A percentile compares a stretch with the other conserved stretches of the same genome.
Conservation (phyloP, 2,329 filamentous ascomycete species). For the Fusarium annulatum region DNA sequence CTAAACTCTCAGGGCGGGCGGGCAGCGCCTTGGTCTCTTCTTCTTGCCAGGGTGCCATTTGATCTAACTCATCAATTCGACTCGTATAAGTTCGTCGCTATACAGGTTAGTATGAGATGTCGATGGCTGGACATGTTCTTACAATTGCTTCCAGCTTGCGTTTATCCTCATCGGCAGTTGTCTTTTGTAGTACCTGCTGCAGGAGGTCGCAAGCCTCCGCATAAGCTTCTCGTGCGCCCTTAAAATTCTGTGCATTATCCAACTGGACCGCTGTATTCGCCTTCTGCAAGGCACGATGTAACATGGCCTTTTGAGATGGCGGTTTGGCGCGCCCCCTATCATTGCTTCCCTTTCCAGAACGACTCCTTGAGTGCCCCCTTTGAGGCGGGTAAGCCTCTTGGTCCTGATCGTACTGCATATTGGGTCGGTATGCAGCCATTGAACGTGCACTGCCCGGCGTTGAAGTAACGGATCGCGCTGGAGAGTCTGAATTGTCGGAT, state of each 20-base stretch:
- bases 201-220: slow-evolving; percentile 89
- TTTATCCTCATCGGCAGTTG: slow-evolving; percentile 85
- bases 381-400: slow-evolving; percentile 44
- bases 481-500: slow-evolving; percentile 22
- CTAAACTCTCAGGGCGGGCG: slow-evolving; percentile 69
- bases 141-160: slow-evolving; percentile 94
- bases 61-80: slow-evolving; percentile 86
- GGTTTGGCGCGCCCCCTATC: slow-evolving; percentile 54
- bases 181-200: slow-evolving; percentile 87
- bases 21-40: slow-evolving; percentile 80
- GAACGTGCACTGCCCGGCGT: slow-evolving; percentile 28
- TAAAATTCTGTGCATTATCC: slow-evolving; percentile 95
- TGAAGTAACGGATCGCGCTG: slow-evolving; percentile 31
- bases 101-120: slow-evolving; percentile 9
- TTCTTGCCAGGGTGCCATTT: slow-evolving; percentile 69
- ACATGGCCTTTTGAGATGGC: slow-evolving; percentile 92
- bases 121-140: slow-evolving; percentile 45
- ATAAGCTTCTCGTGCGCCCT: slow-evolving; percentile 91
- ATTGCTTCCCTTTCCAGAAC: slow-evolving; percentile 49
- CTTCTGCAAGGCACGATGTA: slow-evolving; percentile 94
- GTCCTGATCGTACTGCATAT: slow-evolving; percentile 49
- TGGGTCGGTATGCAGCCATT: slow-evolving; percentile 16
- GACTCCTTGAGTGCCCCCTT: slow-evolving; percentile 48
- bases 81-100: slow-evolving; percentile 90
- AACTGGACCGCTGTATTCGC: slow-evolving; percentile 95